Evolutionary conservation across 2,329 filamentous ascomycete species (phyloP), one percentile per base, ranked within the genome.

Genomic region (Monosporascus cannonballus): DNA sequence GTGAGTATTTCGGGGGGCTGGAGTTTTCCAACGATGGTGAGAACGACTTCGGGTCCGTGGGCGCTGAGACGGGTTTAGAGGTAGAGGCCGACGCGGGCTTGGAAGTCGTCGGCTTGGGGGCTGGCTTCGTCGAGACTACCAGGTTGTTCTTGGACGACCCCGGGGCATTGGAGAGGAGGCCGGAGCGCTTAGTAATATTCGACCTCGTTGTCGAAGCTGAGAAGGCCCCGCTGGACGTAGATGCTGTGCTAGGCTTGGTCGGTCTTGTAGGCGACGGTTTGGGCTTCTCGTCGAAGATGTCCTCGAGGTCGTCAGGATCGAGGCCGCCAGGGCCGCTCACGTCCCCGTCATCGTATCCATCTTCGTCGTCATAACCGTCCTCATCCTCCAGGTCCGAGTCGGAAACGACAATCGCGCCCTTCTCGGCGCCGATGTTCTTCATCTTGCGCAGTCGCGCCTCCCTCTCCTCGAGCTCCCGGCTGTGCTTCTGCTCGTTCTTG

Each of bases 351-450:
- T 51, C 49, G 15, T 41, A 49, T 36, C 51, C 47, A 15, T 52
- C 58, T 25, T 58, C 51, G 6, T 54, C 49, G 3, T 59, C 61
- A 3, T 60, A 55, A 3, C 63, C 54, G n/a, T 58, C 56, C 27
- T 63, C 59, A 6, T 64, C 64, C 34, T 70, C 69, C 3, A 69
- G 69, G 6, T 69, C 65, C 4, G 71, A 73, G 53, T 76, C 74
- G 1, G 71, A 70, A 25, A 77, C 65, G 45, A 69, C 71, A 0
- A 69, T 71, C 4, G 71, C 59, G 41, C 61, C 65, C 45, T 56
- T 60, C 51, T 53, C 49, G 27, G 51, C 48, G 24, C 38, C 51
- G 22, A 47, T 48, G 15, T 54, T 59, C 60, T 73, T 73, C 17
- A 71, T 63, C 8, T 61, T 64, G 15, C 65, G 63, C 24, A 74